Conservation (phyloP, 108 stramenopile species). For the Cyclostephanos tholiformis region DNA sequence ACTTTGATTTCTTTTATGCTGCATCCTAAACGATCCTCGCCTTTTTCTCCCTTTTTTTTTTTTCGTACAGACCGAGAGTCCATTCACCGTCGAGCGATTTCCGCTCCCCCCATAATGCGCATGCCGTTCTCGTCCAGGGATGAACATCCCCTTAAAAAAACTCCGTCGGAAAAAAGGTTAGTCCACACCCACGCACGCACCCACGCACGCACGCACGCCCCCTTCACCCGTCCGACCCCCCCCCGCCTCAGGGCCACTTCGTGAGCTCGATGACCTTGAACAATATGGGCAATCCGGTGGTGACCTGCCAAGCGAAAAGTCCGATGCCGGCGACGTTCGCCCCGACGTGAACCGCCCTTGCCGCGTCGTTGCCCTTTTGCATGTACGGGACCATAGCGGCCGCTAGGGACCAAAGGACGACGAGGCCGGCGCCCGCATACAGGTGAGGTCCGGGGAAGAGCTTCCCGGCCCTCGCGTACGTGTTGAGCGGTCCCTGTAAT, state of each 20-base stretch:
- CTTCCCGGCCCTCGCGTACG: constrained; percentile 95
- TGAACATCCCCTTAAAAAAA: too few relatives aligned
- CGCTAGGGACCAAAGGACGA: constrained; percentile 91
- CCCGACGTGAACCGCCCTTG: constrained; percentile 92
- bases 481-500: constrained; percentile 95
- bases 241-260: constrained; percentile 71
- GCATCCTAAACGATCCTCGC: too few relatives aligned
- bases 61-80: too few relatives aligned
- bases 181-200: too few relatives aligned
- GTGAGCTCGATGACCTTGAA: constrained; percentile 91
- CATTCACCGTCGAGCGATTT: too few relatives aligned
- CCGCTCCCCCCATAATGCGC: too few relatives aligned
- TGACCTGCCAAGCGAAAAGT: constrained; percentile 93
- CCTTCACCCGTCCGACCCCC: too few relatives aligned
- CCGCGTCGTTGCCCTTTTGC: constrained; percentile 98
- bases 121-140: too few relatives aligned
- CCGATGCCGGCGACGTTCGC: constrained; percentile 89
- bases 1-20: too few relatives aligned
- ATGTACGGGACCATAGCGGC: constrained; percentile 91
- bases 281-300: constrained; percentile 86
- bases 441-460: constrained; percentile 98
- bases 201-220: too few relatives aligned
- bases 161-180: too few relatives aligned
- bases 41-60: too few relatives aligned
- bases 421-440: constrained; percentile 95